Percentiles rank a stretch among this genome's conserved stretches.
These are phyloP conservation scores for Coemansia sp. DNA, from an alignment of 192 early-diverging fungal genomes.

Conservation along the genomic window DNA sequence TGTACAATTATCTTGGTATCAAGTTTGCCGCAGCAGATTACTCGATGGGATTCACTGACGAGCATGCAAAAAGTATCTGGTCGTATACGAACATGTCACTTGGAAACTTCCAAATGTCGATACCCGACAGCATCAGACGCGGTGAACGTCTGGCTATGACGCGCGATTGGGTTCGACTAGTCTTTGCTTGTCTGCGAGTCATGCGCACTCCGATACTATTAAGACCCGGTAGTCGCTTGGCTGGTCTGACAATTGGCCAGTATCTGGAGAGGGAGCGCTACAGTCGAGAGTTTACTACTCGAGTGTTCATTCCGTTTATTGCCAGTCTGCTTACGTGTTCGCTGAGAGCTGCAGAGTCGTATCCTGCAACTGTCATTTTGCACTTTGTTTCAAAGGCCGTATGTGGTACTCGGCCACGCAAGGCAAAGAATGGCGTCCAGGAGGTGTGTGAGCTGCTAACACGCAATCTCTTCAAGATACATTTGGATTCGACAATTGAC, in stretches of 20 bases:
- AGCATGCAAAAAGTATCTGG: slow-evolving; percentile 21
- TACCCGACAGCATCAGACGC: slow-evolving; percentile 16
- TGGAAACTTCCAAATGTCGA: slow-evolving; percentile 26
- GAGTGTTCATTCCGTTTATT: slow-evolving; percentile 44
- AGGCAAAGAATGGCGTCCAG: slow-evolving; percentile 37
- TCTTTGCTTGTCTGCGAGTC: slow-evolving; percentile 12
- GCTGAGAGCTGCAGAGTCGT: slow-evolving; percentile 23
- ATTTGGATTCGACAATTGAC: slow-evolving; percentile 13
- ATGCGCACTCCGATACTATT: slow-evolving; percentile 17
- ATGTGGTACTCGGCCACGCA: slow-evolving; percentile 36
- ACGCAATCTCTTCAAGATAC: background rate
- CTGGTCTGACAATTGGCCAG: slow-evolving; percentile 19
- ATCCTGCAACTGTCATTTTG: slow-evolving; percentile 44
- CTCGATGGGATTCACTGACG: slow-evolving; percentile 34
- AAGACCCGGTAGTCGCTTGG: slow-evolving; percentile 11
- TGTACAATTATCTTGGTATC: slow-evolving; percentile 43
- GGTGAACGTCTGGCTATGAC: slow-evolving; percentile 16
- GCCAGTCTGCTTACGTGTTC: slow-evolving; percentile 48
- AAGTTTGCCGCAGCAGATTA: slow-evolving; percentile 42
- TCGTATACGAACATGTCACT: slow-evolving; percentile 44
- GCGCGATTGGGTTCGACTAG: slow-evolving; percentile 42
- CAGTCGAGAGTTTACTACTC: slow-evolving; percentile 11
- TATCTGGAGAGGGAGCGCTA: slow-evolving; percentile 28
- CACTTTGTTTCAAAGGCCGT: slow-evolving; percentile 33
- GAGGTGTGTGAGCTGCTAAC: slow-evolving; percentile 36